Evolutionary conservation across 2,329 filamentous ascomycete species (phyloP).

Genomic region (Trichoderma guizhouense): DNA sequence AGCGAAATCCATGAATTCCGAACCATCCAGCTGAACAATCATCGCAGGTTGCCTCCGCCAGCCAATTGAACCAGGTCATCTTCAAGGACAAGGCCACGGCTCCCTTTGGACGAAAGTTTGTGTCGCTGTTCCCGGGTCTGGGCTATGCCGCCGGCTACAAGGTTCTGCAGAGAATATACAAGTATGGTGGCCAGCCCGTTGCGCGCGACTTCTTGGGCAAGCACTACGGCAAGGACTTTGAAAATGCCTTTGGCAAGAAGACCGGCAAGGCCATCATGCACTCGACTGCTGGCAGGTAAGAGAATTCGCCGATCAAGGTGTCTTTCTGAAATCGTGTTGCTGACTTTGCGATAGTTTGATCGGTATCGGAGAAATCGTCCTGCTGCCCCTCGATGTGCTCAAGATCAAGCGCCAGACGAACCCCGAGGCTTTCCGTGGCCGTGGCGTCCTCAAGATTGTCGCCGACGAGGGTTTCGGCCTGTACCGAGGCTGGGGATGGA

Average conservation of each 20-base stretch:
- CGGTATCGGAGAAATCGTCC: slow-evolving; percentile 93
- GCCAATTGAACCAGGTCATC: slow-evolving; percentile 82
- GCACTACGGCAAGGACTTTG: slow-evolving; percentile 80
- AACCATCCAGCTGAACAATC: slow-evolving; percentile 20
- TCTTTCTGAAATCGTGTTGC: not conserved
- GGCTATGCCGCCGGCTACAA: slow-evolving; percentile 99
- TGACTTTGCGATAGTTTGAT: slow-evolving; percentile 61
- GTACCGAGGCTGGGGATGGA: slow-evolving; percentile 97
- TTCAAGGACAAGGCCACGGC: slow-evolving; percentile 86
- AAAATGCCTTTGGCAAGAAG: slow-evolving; percentile 88
- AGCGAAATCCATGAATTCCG: slow-evolving; percentile 5
- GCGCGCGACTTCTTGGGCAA: slow-evolving; percentile 81
- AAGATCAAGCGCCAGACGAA: slow-evolving; percentile 99
- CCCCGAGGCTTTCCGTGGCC: slow-evolving; percentile 93
- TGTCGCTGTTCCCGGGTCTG: slow-evolving; percentile 93
- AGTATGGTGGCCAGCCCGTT: slow-evolving; percentile 96
- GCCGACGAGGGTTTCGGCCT: slow-evolving; percentile 91
- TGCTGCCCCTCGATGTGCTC: slow-evolving; percentile 91
- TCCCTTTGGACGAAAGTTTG: slow-evolving; percentile 70
- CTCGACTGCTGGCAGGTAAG: slow-evolving; percentile 84
- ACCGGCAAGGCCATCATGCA: slow-evolving; percentile 98
- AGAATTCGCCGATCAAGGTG: not conserved
- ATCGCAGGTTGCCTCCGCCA: slow-evolving; percentile 33
- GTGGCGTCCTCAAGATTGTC: slow-evolving; percentile 85
- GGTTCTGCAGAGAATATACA: slow-evolving; percentile 94